These are phyloP conservation scores for Grigorovia transvaalensis DNA, from an alignment of 805 yeast genomes.

Conservation along the genomic window DNA sequence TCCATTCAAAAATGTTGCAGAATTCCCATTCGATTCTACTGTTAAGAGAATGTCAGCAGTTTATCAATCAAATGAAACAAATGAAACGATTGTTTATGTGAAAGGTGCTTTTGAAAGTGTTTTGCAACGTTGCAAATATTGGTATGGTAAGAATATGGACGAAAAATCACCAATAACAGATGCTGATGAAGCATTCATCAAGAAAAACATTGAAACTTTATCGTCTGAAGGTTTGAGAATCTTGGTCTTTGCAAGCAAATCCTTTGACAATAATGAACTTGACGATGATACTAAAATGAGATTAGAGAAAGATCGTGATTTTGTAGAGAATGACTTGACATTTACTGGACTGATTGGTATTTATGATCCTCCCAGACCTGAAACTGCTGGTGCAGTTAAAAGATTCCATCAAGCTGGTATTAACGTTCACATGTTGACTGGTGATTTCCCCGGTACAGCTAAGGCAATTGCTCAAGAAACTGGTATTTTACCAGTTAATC, in stretches of 20 bases:
- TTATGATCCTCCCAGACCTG: slow-evolving; percentile 95
- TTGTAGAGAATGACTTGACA: slow-evolving; percentile 49
- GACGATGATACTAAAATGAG: slow-evolving; percentile 19
- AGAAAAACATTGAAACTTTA: slow-evolving; percentile 47
- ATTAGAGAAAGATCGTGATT: slow-evolving; percentile 19
- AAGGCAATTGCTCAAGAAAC: slow-evolving; percentile 76
- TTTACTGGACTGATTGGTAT: slow-evolving; percentile 86
- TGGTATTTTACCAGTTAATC: slow-evolving; percentile 67
- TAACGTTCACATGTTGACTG: slow-evolving; percentile 96
- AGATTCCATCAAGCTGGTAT: slow-evolving; percentile 84
- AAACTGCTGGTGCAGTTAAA: slow-evolving; percentile 65
- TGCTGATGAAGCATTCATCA: slow-evolving; percentile 36
- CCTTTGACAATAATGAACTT: slow-evolving; percentile 20
- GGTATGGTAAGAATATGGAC: slow-evolving; percentile 46
- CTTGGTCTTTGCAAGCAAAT: slow-evolving; percentile 56
- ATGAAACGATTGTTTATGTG: slow-evolving; percentile 47
- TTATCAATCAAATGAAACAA: slow-evolving; percentile 43
- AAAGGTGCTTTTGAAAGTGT: slow-evolving; percentile 89
- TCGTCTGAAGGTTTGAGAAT: slow-evolving; percentile 83
- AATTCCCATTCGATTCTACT: slow-evolving; percentile 74
- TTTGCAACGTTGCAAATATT: slow-evolving; percentile 48
- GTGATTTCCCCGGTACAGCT: slow-evolving; percentile 85
- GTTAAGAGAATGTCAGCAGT: slow-evolving; percentile 83
- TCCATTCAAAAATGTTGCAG: slow-evolving; percentile 49
- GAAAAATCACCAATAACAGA: slow-evolving; percentile 42